Conservation (phyloP, 1,139 yeast species). For the Yamadazyma membranifaciens region DNA sequence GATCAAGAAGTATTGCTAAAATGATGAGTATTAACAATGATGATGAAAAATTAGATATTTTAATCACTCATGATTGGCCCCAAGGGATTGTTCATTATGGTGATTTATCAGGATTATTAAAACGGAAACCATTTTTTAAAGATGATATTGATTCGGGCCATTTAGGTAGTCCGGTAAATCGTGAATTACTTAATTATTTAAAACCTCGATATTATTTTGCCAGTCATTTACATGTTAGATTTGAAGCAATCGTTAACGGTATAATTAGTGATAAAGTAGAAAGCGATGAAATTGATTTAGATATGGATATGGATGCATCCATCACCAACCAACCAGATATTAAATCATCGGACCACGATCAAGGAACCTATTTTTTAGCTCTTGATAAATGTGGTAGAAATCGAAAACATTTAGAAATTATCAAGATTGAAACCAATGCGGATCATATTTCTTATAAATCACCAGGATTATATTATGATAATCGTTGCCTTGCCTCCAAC, state of each 20-base stretch:
- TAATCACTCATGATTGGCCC: constrained; percentile 95
- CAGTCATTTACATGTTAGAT: constrained; percentile 84
- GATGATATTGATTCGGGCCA: constrained; percentile 57
- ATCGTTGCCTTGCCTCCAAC: constrained; percentile 48
- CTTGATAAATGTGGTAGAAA: constrained; percentile 66
- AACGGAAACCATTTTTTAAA: constrained; percentile 64
- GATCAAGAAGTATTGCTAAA: constrained; percentile 62
- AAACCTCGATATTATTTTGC: constrained; percentile 80
- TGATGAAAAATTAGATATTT: constrained; percentile 38
- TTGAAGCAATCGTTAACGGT: constrained; percentile 46
- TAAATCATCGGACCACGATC: neutral
- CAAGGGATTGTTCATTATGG: constrained; percentile 72
- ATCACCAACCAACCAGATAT: constrained; percentile 8
- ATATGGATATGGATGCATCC: constrained; percentile 25
- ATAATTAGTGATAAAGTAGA: constrained; percentile 1
- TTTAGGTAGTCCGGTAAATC: constrained; percentile 77
- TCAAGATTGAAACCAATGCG: constrained; percentile 9
- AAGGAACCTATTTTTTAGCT: constrained; percentile 68
- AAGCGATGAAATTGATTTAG: constrained; percentile 24
- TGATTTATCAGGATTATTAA: constrained; percentile 44
- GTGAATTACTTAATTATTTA: constrained; percentile 50
- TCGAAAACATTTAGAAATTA: constrained; percentile 12
- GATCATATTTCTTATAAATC: constrained; percentile 12
- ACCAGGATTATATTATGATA: constrained; percentile 34
- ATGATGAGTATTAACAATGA: constrained; percentile 33